phyloP scores from a whole-genome alignment of 2,329 filamentous ascomycete genomes.

The Aspergillus tanneri region DNA sequence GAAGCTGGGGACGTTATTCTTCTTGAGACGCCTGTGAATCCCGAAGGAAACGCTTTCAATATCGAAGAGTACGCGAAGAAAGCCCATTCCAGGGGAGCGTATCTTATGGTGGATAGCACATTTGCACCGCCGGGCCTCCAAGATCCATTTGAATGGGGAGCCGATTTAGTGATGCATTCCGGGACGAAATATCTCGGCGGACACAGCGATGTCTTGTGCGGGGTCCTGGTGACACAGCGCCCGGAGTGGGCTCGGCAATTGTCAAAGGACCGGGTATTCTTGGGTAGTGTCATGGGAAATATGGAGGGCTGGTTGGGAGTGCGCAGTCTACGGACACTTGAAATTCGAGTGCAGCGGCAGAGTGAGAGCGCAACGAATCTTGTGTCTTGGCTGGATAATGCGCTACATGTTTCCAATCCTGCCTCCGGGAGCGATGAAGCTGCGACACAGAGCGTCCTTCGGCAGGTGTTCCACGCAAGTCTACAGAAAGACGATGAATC shows the following conservation, averaged over 20 bases:
- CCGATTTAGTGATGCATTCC: constrained; percentile 85
- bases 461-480: constrained; percentile 71
- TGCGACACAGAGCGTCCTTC: constrained; percentile 56
- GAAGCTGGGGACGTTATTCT: constrained; percentile 80
- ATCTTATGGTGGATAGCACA: constrained; percentile 81
- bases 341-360: constrained; percentile 77
- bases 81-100: constrained; percentile 71
- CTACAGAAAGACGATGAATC: constrained; percentile 66
- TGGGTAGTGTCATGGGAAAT: constrained; percentile 84
- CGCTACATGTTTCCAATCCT: constrained; percentile 45
- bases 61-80: constrained; percentile 69
- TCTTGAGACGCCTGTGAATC: constrained; percentile 92
- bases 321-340: constrained; percentile 78
- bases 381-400: constrained; percentile 67
- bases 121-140: constrained; percentile 89
- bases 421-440: constrained; percentile 43
- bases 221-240: constrained; percentile 67
- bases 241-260: constrained; percentile 62
- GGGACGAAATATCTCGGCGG: constrained; percentile 97
- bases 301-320: constrained; percentile 92
- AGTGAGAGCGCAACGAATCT: constrained; percentile 67
- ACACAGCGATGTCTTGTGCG: constrained; percentile 90
- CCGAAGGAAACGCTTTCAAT: constrained; percentile 75
- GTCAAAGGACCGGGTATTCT: constrained; percentile 66
- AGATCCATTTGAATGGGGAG: constrained; percentile 78